Base-by-base conservation (phyloP, 2,329 filamentous ascomycete species). In the Monilinia aucupariae region DNA sequence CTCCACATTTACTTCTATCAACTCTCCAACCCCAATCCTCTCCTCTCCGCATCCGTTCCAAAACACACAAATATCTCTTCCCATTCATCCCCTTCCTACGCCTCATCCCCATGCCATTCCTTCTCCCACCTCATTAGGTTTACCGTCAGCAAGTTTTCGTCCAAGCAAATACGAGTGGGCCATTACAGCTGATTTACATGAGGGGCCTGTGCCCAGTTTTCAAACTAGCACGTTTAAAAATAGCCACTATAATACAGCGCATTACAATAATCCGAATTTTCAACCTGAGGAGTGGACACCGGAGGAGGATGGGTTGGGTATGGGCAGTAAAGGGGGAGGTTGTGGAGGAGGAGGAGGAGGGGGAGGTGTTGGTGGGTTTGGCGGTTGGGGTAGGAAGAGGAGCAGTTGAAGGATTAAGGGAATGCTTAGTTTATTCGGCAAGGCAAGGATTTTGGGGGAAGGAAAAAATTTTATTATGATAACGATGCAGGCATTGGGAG, bases 261-360 rank as follows among this genome's bases (percentile, higher is more conserved):
- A 89, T 71, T 88, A 84, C 68, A 84, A 85, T 64, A 89, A 88
- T 67, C 83, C 84, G 48, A 79, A 83, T 66, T 84, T 85, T 66
- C 81, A 83, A 64, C 82, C 82, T 0, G 81, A 84, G 67, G 79
- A 81, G 71, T 83, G 74, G 74, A 70, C 64, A 17, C 74, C 73
- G 15, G 73, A 75, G 12, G 68, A 66, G 3, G 73, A 74, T 13
- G 73, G 74, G 3, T 32, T 51, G 15, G 37, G 41, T 22, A 39
- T 39, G n/a, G 32, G 51, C 43, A 47, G 43, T 3, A 54, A 39
- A 32, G 52, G 43, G 10, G 61, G 61, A 25, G 48, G n/a, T n/a
- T n/a, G n/a, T n/a, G n/a, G n/a, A n/a, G n/a, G n/a, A 63, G 61
- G 54, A 63, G 59, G 54, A 63, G 47, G 15, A 63, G 47, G 43